Conservation (phyloP, 2,329 filamentous ascomycete species). For the Colletotrichum endophyticum region DNA sequence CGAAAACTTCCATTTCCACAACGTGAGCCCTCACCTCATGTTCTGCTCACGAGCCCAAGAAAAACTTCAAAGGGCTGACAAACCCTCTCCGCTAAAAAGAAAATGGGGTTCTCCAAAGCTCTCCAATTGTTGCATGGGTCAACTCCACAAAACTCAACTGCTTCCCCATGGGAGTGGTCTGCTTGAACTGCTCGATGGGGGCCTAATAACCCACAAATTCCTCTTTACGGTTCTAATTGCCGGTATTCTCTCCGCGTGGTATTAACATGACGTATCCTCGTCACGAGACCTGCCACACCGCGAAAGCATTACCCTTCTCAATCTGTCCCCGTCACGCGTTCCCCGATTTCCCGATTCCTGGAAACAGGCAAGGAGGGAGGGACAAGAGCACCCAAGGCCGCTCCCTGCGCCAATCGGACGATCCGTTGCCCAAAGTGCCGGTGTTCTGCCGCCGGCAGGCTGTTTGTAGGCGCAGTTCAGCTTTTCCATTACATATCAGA, state of each 20-base stretch:
- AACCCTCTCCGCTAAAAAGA: not conserved
- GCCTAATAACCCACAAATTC: not conserved
- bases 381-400: not conserved
- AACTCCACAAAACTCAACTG: constrained; percentile 1
- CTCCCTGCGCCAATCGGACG: not conserved
- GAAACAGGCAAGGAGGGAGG: not conserved
- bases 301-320: not conserved
- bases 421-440: not conserved
- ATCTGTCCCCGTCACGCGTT: not conserved
- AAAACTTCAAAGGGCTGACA: not conserved
- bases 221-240: not conserved
- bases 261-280: constrained; percentile 2
- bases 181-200: not conserved
- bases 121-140: not conserved
- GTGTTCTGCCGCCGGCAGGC: constrained; percentile 8
- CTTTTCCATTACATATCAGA: not conserved
- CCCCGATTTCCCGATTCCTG: not conserved
- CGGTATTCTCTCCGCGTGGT: not conserved
- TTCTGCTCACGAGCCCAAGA: not conserved
- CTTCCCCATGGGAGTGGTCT: constrained; percentile 9
- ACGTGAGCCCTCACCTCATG: not conserved
- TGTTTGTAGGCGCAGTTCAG: not conserved
- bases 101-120: not conserved
- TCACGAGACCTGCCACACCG: constrained; percentile 7
- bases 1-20: not conserved